Conservation (phyloP, 2,329 filamentous ascomycete species). For the Penicillium thymicola region DNA sequence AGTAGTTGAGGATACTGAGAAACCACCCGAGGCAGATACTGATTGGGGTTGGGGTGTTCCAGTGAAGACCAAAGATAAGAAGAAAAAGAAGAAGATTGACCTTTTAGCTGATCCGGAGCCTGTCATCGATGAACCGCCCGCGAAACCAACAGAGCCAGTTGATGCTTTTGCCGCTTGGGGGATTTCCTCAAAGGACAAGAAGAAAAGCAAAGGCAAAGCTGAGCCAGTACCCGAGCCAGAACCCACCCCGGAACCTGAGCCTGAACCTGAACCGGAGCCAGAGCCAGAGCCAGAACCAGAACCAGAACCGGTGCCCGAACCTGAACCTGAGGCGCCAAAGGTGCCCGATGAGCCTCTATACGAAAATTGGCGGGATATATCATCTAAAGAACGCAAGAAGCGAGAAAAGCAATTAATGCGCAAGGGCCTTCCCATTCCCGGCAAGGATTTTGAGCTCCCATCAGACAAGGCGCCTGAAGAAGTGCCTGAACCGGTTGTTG, state of each 20-base stretch:
- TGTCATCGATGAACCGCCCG: constrained; percentile 16
- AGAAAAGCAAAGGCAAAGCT: constrained; percentile 32
- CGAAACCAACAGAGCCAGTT: constrained; percentile 22
- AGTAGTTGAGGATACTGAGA: constrained; percentile 18
- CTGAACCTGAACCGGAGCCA: constrained; percentile 15
- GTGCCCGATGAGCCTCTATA: constrained; percentile 38
- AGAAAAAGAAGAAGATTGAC: constrained; percentile 34
- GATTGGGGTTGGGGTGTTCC: constrained; percentile 30
- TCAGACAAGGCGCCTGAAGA: constrained; percentile 20
- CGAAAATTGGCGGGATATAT: constrained; percentile 33
- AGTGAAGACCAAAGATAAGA: constrained; percentile 33
- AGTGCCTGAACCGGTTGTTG: constrained; percentile 20
- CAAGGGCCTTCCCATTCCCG: constrained; percentile 31
- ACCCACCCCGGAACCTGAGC: constrained; percentile 9
- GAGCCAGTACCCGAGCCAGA: constrained; percentile 25
- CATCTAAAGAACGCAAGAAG: constrained; percentile 47
- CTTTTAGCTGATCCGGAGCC: constrained; percentile 27
- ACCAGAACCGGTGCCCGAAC: constrained; percentile 29
- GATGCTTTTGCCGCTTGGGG: constrained; percentile 30
- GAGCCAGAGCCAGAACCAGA: constrained; percentile 32
- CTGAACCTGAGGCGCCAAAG: constrained; percentile 18
- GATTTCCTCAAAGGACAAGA: constrained; percentile 24
- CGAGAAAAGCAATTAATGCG: constrained; percentile 33
- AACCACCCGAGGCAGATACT: constrained; percentile 18
- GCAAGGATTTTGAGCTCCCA: constrained; percentile 28